phyloP scores from a whole-genome alignment of 2,329 filamentous ascomycete species.

The Apiospora malaysiana region DNA sequence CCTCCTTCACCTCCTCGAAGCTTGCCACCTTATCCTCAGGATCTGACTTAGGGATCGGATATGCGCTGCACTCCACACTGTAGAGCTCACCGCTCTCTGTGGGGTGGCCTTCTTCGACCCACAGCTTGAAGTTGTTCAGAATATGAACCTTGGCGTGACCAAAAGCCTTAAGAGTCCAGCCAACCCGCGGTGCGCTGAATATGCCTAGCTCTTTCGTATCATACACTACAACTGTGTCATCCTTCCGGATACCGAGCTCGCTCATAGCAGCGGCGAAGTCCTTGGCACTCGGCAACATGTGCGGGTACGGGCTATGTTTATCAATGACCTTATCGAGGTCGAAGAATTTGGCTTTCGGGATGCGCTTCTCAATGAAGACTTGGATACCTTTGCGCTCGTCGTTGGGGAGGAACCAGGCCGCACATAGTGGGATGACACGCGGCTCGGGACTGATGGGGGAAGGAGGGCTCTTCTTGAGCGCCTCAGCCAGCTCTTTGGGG shows the following conservation, averaged over 20 bases:
- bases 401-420: slow-evolving; percentile 95
- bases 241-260: slow-evolving; percentile 81
- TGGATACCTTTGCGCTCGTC: slow-evolving; percentile 82
- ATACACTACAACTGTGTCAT: slow-evolving; percentile 93
- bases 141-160: slow-evolving; percentile 89
- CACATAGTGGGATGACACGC: slow-evolving; percentile 86
- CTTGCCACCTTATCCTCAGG: slow-evolving; percentile 68
- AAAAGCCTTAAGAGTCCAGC: slow-evolving; percentile 91
- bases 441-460: slow-evolving; percentile 82
- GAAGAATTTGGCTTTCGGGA: slow-evolving; percentile 93
- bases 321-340: slow-evolving; percentile 94
- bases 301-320: slow-evolving; percentile 85
- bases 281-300: slow-evolving; percentile 88
- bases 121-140: slow-evolving; percentile 94
- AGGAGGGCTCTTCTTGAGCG: slow-evolving; percentile 81
- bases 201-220: slow-evolving; percentile 91
- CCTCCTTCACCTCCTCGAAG: slow-evolving; percentile 82
- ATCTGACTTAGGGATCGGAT: slow-evolving; percentile 68
- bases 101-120: slow-evolving; percentile 83
- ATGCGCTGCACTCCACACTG: slow-evolving; percentile 68
- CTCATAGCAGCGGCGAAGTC: slow-evolving; percentile 89
- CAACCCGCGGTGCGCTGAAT: slow-evolving; percentile 91
- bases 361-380: slow-evolving; percentile 80
- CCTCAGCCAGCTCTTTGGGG: slow-evolving; percentile 80
- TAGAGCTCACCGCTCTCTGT: slow-evolving; percentile 80